Base-by-base conservation (phyloP, 2,329 filamentous ascomycete genomes). In the Xylaria sp. region DNA sequence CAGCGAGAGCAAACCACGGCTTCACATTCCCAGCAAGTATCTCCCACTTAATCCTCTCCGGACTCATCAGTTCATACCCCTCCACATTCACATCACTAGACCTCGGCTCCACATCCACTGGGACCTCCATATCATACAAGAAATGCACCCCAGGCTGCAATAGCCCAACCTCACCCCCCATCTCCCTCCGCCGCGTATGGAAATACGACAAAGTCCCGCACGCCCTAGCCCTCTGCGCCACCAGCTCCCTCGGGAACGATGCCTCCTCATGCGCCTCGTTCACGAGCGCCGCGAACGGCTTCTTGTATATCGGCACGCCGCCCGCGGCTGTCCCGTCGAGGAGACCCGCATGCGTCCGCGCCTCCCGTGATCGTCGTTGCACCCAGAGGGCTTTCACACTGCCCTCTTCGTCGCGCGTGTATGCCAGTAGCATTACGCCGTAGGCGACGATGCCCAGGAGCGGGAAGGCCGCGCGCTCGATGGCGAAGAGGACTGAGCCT, bases 261-360 rank as follows among this genome's bases (percentile, higher is more conserved):
- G 92, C 92, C 77, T 94, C 92, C 78, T 94, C 92, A 50, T 84
- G 86, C 1, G 87, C 87, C 78, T 94, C 92, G 51, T 90, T 85
- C 1, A 93, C 81, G 58, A 93, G 81, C 74, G 88, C 89, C 74
- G 91, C 88, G 58, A 90, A 88, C 0, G 90, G 88, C 16, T 77
- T 82, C 75, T 92, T 88, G 1, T 87, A 87, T 0, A 88, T 86
- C 42, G 86, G 83, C 66, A 93, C 87, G 0, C 92, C 92, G 1
- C 92, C 92, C 0, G 91, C 92, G 6, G 93, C 92, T 2, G 90
- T 90, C 72, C 92, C 93, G 77, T 94, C 92, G 69, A 93, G 82
- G 84, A 91, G 89, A 0, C 88, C 86, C 0, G 88, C 88, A 74
- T 92, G 93, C 0, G 91, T 93, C 74, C 88, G 85, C 77, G 93